These are phyloP conservation scores for Biscogniauxia marginata DNA, from an alignment of 2,329 filamentous ascomycete genomes.

Conservation along the genomic window DNA sequence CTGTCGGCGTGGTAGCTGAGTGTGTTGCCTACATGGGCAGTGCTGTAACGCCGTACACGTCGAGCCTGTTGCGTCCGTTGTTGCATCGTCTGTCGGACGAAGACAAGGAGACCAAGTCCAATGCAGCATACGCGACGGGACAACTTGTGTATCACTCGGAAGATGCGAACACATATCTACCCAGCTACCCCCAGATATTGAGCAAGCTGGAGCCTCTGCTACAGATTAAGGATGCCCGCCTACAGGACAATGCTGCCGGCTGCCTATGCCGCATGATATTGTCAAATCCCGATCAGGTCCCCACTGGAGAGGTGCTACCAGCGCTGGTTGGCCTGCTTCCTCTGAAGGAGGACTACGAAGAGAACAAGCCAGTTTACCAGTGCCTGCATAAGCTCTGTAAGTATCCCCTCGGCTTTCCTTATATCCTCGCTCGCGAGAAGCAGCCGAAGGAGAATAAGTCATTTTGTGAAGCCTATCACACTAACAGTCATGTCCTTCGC, in stretches of 20 bases:
- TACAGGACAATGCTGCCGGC: constrained; percentile 90
- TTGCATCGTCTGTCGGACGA: constrained; percentile 86
- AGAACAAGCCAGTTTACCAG: constrained; percentile 91
- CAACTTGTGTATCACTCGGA: constrained; percentile 80
- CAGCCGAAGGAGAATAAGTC: no score
- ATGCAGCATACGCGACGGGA: constrained; percentile 88
- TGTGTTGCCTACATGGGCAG: constrained; percentile 80
- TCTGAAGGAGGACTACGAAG: constrained; percentile 89
- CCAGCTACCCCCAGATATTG: constrained; percentile 75
- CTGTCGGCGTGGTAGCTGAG: constrained; percentile 90
- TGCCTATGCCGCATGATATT: constrained; percentile 91
- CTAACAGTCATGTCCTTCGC: constrained; percentile 22
- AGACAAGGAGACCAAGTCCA: constrained; percentile 89
- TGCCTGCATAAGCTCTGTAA: constrained; percentile 86
- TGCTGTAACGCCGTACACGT: constrained; percentile 79
- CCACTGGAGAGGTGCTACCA: constrained; percentile 78
- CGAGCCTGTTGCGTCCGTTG: constrained; percentile 73
- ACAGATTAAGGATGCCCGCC: constrained; percentile 71
- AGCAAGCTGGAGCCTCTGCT: constrained; percentile 84
- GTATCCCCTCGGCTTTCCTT: constrained; percentile 32
- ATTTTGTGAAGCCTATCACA: no score
- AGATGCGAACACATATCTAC: constrained; percentile 70
- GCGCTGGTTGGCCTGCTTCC: constrained; percentile 77
- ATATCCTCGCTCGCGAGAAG: no score
- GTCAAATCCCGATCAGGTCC: constrained; percentile 79